Percentiles rank a stretch among this genome's conserved stretches.
Conservation (phyloP, 768 basidiomycete genomes). For the Grammothele lineata region DNA sequence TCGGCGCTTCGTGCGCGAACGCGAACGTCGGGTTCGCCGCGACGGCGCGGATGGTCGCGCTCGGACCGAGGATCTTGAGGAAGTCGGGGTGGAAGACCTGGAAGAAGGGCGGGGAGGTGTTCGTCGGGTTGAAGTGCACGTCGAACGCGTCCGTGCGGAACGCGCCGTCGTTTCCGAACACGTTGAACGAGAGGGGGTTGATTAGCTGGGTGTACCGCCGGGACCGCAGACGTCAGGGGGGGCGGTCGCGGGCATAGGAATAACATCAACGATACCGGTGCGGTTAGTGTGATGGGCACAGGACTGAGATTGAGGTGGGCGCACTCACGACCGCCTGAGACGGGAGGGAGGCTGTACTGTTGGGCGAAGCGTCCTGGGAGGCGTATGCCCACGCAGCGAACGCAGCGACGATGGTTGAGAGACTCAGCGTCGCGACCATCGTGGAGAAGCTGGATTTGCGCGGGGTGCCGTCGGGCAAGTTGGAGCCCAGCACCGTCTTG, state of each 20-base stretch:
- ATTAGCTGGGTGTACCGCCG: conserved; percentile 34
- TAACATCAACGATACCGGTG: conserved; percentile 49
- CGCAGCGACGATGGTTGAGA: background rate
- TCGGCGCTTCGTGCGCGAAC: conserved; percentile 77
- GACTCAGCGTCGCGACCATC: conserved; percentile 6
- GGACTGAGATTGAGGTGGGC: too few species aligned
- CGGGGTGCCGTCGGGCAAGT: background rate
- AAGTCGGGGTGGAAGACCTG: conserved; percentile 53
- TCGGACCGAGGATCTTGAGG: conserved; percentile 50
- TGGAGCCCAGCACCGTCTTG: too few species aligned
- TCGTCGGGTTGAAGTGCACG: conserved; percentile 56
- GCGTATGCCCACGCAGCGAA: conserved; percentile 7
- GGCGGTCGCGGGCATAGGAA: too few species aligned
- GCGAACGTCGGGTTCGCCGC: conserved; percentile 59
- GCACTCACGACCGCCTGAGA: conserved; percentile 8
- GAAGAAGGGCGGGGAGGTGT: conserved; percentile 55
- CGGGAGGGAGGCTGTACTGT: conserved; percentile 3
- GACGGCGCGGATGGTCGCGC: conserved; percentile 55
- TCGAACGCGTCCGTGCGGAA: conserved; percentile 27
- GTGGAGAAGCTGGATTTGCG: background rate
- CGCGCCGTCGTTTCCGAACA: conserved; percentile 39
- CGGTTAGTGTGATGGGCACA: conserved; percentile 35
- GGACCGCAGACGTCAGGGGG: background rate
- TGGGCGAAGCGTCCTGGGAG: background rate
- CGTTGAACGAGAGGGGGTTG: conserved; percentile 46